phyloP scores from a whole-genome alignment of 495 filamentous ascomycete genomes.

The Daldinia concentrica region DNA sequence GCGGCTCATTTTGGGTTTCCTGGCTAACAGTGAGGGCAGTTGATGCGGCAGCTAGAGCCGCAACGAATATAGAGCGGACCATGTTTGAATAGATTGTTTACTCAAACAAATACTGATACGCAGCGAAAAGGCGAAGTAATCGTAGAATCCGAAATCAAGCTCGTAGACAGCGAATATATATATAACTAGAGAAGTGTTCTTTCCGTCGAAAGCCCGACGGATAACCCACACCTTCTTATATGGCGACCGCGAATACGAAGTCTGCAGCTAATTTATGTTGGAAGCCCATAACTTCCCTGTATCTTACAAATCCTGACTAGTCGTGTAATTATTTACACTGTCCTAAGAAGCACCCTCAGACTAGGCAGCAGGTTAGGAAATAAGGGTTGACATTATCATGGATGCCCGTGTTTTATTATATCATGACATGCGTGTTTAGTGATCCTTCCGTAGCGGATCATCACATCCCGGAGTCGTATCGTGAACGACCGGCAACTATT shows the following conservation, averaged over 20 bases:
- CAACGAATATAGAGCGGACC: conserved; percentile 32
- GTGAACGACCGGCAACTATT: background rate
- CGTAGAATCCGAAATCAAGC: background rate
- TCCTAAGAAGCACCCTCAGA: background rate
- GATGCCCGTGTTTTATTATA: background rate
- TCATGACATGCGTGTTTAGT: background rate
- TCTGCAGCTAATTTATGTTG: background rate
- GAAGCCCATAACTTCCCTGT: background rate
- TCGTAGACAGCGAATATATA: background rate
- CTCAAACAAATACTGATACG: background rate
- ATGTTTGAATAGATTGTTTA: conserved; percentile 4
- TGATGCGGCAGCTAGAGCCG: conserved; percentile 28
- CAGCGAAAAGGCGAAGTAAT: background rate
- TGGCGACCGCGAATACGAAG: background rate
- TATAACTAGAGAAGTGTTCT: background rate
- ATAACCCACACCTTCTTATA: background rate
- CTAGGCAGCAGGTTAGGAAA: background rate
- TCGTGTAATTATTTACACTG: background rate
- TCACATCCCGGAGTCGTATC: conserved; percentile 1
- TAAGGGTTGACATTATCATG: background rate
- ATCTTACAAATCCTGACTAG: background rate
- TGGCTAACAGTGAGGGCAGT: conserved; percentile 20
- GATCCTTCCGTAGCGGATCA: background rate
- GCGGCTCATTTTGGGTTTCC: conserved; percentile 8
- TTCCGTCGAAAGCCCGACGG: background rate